Percentiles rank a stretch among this genome's conserved stretches.
Conservation (phyloP, 2,329 filamentous ascomycete genomes). For the Fonsecaea pedrosoi region DNA sequence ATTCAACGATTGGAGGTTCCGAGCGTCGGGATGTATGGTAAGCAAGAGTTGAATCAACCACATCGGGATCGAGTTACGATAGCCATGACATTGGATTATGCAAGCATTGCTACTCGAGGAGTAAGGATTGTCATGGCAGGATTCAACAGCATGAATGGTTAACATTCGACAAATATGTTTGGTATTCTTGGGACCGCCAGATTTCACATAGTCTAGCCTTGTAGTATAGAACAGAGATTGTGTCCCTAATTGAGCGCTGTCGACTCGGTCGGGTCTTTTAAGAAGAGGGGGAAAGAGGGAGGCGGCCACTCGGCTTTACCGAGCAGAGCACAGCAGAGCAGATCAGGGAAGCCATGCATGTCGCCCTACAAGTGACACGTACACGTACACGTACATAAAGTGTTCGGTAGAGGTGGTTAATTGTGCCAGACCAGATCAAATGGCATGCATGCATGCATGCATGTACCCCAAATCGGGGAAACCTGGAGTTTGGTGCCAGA, state of each 20-base stretch:
- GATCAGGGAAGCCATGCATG: not conserved
- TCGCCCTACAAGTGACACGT: too few species aligned
- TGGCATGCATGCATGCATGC: not conserved
- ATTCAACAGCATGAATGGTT: not conserved
- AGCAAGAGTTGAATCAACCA: not conserved
- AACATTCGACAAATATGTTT: not conserved
- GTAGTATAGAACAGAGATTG: not conserved
- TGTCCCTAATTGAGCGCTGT: not conserved
- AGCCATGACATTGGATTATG: not conserved
- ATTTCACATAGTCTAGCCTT: not conserved
- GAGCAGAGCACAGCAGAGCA: not conserved
- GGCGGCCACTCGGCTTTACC: not conserved
- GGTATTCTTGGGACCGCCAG: not conserved
- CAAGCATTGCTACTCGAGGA: not conserved
- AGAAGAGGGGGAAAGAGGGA: not conserved
- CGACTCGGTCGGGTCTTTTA: not conserved
- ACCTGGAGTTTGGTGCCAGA: not conserved
- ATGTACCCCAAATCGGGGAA: not conserved
- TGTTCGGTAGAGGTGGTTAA: not conserved
- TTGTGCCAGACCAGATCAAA: not conserved
- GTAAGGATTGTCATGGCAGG: not conserved
- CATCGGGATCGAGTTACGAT: not conserved
- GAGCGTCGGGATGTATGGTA: not conserved
- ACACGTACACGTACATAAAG: too few species aligned
- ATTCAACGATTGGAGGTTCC: not conserved